Evolutionary conservation across 2,329 filamentous ascomycete species (phyloP), one percentile per base, ranked within the genome.

Genomic region (Xylaria digitata): DNA sequence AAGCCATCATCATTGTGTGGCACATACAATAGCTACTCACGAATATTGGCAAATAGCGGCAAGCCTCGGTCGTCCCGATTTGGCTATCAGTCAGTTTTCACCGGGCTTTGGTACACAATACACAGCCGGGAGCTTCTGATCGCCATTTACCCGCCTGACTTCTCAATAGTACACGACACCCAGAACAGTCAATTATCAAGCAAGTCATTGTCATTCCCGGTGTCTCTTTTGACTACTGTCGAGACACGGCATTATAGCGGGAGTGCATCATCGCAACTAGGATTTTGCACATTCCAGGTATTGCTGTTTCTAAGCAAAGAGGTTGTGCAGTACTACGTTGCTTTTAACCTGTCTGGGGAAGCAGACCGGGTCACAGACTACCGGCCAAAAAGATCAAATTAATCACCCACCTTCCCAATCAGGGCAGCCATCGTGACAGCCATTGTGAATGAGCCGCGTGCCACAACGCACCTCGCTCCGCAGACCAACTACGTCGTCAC

Each of bases 341-440:
- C 74, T 61, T 68, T 71, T 60, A 40, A 57, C 50, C 63, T 68
- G 65, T 60, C 69, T 21, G 37, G 48, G 45, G 40, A 55, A 57
- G 66, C 68, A 73, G 63, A 72, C 64, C 73, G 71, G 72, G 68
- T 75, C 72, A 72, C 73, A 71, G 71, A 67, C 70, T 69, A 70
- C 75, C 71, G 71, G 71, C 65, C 70, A 64, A 64, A 58, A 71
- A 56, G 45, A 63, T 32, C 45, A 52, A 64, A 48, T 56, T 54
- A 34, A 37, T 45, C 53, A 71, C 69, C 70, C 73, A 77, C 76
- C 76, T 77, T 75, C 75, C 75, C 66, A 73, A 76, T 74, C 66
- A 72, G 73, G 75, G 71, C 71, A 70, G 68, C 46, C 73, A 75
- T 74, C 65, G 67, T 74, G 70, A 70, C 71, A 70, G 68, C 46